phyloP scores from a whole-genome alignment of 805 yeast species.

The Schwanniomyces vanrijiae region DNA sequence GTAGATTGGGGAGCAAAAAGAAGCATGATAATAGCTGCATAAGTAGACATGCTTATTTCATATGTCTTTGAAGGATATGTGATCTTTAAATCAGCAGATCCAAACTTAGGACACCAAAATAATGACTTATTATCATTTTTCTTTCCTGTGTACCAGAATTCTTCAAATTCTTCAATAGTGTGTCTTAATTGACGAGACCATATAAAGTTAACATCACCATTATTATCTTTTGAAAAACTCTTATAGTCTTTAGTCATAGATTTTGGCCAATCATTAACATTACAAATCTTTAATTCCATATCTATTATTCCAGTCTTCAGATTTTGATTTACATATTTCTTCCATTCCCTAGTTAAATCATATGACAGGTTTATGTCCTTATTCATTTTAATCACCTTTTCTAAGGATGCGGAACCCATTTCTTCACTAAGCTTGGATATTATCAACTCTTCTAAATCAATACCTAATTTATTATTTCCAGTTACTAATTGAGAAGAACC shows the following conservation, averaged over 20 bases:
- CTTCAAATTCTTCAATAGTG: conserved; percentile 38
- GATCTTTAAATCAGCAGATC: conserved; percentile 77
- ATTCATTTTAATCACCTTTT: conserved; percentile 83
- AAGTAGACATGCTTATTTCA: conserved; percentile 77
- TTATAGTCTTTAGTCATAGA: conserved; percentile 46
- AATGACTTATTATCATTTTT: conserved; percentile 42
- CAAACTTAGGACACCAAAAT: conserved; percentile 81
- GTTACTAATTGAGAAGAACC: conserved; percentile 13
- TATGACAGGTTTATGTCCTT: conserved; percentile 62
- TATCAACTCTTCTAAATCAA: conserved; percentile 68
- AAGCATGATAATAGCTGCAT: conserved; percentile 75
- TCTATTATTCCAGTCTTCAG: conserved; percentile 21
- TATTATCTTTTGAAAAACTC: conserved; percentile 24
- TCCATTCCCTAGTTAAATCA: conserved; percentile 42
- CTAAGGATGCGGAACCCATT: conserved; percentile 75
- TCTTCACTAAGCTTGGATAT: conserved; percentile 70
- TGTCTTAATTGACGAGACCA: conserved; percentile 41
- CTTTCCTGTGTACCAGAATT: conserved; percentile 40
- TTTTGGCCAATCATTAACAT: conserved; percentile 46
- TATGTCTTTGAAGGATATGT: conserved; percentile 68
- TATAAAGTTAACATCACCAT: conserved; percentile 21
- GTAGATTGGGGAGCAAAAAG: conserved; percentile 55
- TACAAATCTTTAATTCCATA: conserved; percentile 43
- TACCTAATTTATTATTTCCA: conserved; percentile 37
- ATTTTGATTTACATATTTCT: conserved; percentile 12